Evolutionary conservation across 192 early-diverging fungal genomes (phyloP).

Genomic region (Linnemannia zychae): DNA sequence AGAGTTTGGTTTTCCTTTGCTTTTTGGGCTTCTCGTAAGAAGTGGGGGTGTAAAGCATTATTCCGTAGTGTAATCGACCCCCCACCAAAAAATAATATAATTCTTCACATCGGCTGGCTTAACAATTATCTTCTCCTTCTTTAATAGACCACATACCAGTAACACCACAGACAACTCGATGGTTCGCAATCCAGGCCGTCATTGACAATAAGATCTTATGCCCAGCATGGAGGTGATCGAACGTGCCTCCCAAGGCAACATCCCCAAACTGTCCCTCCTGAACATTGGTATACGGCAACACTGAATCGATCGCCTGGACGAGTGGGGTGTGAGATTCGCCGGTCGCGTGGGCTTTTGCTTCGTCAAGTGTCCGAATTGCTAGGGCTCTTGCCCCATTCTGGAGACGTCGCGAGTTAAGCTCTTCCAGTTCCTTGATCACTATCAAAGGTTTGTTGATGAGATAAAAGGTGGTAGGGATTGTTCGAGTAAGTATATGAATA

Average conservation of each 20-base stretch:
- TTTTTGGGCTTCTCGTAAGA: not conserved
- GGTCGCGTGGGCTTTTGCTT: slow-evolving; percentile 8
- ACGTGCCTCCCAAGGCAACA: slow-evolving; percentile 92
- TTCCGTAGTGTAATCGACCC: not conserved
- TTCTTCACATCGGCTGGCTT: too few species aligned
- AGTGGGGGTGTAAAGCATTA: not conserved
- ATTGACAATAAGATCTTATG: slow-evolving; percentile 95
- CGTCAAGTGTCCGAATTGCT: slow-evolving; percentile 20
- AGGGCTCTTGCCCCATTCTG: slow-evolving; percentile 5
- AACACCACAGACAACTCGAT: slow-evolving; percentile 78
- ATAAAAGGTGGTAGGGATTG: too few species aligned
- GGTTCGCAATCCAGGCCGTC: slow-evolving; percentile 76
- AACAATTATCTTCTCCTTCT: too few species aligned
- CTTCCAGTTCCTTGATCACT: slow-evolving; percentile 6
- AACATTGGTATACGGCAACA: slow-evolving; percentile 21
- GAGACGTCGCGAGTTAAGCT: slow-evolving; percentile 18
- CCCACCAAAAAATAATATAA: not conserved
- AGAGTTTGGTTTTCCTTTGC: not conserved
- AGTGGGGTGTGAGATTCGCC: slow-evolving; percentile 14
- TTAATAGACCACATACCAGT: slow-evolving; percentile 67
- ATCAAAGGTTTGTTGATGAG: not conserved
- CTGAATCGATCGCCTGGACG: slow-evolving; percentile 23
- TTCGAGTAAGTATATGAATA: too few species aligned
- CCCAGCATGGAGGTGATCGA: slow-evolving; percentile 96
- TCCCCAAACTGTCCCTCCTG: slow-evolving; percentile 54